phyloP scores from a whole-genome alignment of 345 rosid species.

The Linum lewisii region DNA sequence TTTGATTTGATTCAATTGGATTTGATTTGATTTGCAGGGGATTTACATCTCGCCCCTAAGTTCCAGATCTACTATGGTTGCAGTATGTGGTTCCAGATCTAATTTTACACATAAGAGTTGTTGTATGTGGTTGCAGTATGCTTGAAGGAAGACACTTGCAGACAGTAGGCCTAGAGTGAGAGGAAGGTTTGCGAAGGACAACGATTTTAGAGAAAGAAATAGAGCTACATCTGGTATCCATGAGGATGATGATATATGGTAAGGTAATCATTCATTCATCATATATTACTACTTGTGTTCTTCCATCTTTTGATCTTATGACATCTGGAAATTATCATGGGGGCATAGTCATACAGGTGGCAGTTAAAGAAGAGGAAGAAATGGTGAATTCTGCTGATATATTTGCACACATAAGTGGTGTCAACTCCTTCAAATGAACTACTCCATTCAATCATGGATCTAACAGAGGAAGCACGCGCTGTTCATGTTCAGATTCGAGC shows the following conservation, averaged over 20 bases:
- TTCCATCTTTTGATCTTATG: neutral
- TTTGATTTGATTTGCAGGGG: too few species aligned
- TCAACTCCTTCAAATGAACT: conserved; percentile 79
- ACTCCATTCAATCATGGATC: conserved; percentile 77
- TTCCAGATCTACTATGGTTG: conserved; percentile 58
- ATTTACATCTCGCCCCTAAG: too few species aligned
- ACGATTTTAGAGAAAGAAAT: conserved; percentile 52
- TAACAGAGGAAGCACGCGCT: neutral
- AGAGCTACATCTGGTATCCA: conserved; percentile 44
- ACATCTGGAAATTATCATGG: too few species aligned
- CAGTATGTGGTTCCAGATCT: too few species aligned
- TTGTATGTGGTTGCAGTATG: conserved; percentile 41
- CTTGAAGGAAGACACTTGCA: conserved; percentile 87
- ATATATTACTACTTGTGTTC: too few species aligned
- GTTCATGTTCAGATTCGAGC: conserved; percentile 70
- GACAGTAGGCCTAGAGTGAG: conserved; percentile 89
- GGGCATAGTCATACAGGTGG: conserved; percentile 40
- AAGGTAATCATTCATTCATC: conserved; percentile 55
- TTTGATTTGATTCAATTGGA: too few species aligned
- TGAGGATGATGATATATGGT: conserved; percentile 66
- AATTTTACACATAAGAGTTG: conserved; percentile 25
- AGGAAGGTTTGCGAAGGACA: conserved; percentile 91
- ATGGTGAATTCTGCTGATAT: conserved; percentile 71
- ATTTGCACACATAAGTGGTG: conserved; percentile 75
- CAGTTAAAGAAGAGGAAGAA: conserved; percentile 61